These are phyloP conservation scores for Lonicera japonica DNA, from an alignment of 129 eudicot genomes.

Conservation along the genomic window DNA sequence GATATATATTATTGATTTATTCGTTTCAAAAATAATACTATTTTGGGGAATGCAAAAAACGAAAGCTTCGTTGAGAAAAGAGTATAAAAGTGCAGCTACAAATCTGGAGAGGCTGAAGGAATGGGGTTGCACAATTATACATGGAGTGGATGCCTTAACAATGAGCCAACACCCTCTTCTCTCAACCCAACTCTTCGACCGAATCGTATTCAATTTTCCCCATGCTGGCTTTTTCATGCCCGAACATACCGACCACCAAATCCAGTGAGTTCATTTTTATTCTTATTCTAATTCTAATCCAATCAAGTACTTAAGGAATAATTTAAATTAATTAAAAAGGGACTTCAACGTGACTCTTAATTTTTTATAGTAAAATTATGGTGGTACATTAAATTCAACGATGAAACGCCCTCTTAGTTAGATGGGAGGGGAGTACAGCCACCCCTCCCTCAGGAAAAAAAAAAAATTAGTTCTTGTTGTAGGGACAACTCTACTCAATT, in stretches of 20 bases:
- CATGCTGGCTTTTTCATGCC: constrained; percentile 11
- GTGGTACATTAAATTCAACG: no score
- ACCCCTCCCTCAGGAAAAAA: no score
- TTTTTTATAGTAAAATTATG: no score
- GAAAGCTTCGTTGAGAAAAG: not conserved
- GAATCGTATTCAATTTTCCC: constrained; percentile 27
- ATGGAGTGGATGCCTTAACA: constrained; percentile 9
- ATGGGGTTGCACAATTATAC: constrained; percentile 7
- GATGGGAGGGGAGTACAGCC: no score
- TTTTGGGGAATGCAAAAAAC: not conserved
- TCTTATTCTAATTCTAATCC: no score
- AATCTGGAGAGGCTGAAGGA: constrained; percentile 4
- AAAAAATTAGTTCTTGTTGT: no score
- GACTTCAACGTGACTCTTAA: no score
- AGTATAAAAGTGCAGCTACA: not conserved
- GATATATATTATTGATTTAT: no score
- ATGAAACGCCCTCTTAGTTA: no score
- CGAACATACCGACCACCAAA: not conserved
- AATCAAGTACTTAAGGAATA: no score
- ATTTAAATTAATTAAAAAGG: no score
- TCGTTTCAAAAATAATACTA: not conserved
- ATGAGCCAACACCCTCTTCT: constrained; percentile 6
- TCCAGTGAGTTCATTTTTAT: constrained; percentile 5
- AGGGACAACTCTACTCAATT: no score
- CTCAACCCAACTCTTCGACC: not conserved